phyloP scores from a whole-genome alignment of 2,329 filamentous ascomycete genomes.

The Alternaria incomplexa region DNA sequence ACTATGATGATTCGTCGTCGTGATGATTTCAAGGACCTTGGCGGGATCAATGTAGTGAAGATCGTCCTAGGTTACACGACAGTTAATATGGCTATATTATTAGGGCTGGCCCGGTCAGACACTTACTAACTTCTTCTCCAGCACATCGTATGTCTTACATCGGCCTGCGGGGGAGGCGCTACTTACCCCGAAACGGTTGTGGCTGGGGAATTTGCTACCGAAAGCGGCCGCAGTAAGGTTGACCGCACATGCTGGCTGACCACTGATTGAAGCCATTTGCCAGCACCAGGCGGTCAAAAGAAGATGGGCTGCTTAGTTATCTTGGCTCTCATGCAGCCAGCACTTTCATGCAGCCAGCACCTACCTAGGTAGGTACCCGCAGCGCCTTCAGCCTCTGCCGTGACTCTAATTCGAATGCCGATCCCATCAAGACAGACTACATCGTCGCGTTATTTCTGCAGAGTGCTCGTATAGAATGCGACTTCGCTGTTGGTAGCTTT shows the following conservation, averaged over 20 bases:
- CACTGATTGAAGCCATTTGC: neutral
- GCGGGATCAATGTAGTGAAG: neutral
- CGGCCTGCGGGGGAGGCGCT: neutral
- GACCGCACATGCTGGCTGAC: neutral
- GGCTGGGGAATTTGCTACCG: neutral
- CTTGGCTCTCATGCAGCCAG: neutral
- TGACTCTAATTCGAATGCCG: neutral
- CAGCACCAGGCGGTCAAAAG: neutral
- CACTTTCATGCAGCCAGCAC: neutral
- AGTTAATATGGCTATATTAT: conserved; percentile 8
- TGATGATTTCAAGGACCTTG: neutral
- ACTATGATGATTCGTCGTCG: neutral
- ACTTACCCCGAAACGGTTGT: neutral
- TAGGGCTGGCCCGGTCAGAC: neutral
- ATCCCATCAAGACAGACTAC: neutral
- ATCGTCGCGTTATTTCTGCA: neutral
- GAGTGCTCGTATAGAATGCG: neutral
- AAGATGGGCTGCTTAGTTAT: neutral
- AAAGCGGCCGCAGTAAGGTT: neutral
- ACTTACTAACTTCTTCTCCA: neutral
- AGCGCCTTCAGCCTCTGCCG: neutral
- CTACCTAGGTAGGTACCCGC: neutral
- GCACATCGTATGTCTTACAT: neutral
- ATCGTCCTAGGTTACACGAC: conserved; percentile 8
- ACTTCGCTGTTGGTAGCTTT: neutral